Conservation (phyloP, 345 rosid genomes). For the Erodium maritimum region DNA sequence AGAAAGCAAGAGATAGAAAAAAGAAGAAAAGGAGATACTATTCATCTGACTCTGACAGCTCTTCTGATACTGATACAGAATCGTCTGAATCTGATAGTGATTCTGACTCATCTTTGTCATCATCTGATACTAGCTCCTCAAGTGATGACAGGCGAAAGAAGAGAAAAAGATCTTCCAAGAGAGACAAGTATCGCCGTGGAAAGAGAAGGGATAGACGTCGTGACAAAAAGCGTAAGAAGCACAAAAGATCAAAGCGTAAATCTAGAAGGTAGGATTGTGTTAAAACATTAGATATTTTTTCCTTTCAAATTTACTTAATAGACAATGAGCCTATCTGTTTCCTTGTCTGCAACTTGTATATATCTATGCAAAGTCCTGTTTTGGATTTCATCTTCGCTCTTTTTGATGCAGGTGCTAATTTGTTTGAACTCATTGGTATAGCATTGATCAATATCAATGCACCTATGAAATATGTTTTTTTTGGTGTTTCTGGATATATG, state of each 20-base stretch:
- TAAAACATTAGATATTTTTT: no score
- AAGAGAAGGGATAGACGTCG: conserved; percentile 67
- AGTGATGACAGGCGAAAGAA: conserved; percentile 73
- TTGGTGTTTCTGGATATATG: no score
- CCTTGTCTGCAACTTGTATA: no score
- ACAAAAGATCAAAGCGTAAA: conserved; percentile 55
- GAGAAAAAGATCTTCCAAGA: conserved; percentile 67
- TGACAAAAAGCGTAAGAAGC: conserved; percentile 54
- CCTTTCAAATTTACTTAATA: no score
- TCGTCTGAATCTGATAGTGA: conserved; percentile 77
- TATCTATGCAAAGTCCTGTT: no score
- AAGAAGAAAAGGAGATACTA: conserved; percentile 64
- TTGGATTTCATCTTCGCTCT: no score
- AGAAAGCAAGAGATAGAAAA: conserved; percentile 59
- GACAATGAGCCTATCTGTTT: no score
- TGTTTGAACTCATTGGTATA: background rate
- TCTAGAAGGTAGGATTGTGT: conserved; percentile 50
- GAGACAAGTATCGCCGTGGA: conserved; percentile 56
- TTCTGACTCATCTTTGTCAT: conserved; percentile 58
- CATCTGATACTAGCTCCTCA: conserved; percentile 76
- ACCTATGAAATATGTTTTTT: background rate
- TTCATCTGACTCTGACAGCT: conserved; percentile 76
- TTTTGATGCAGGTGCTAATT: background rate
- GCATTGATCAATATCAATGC: background rate
- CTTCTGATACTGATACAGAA: conserved; percentile 62